Percentiles rank a stretch among this genome's conserved stretches.
phyloP scores from a whole-genome alignment of 257 asterid species.

The Solanum pinnatisectum region DNA sequence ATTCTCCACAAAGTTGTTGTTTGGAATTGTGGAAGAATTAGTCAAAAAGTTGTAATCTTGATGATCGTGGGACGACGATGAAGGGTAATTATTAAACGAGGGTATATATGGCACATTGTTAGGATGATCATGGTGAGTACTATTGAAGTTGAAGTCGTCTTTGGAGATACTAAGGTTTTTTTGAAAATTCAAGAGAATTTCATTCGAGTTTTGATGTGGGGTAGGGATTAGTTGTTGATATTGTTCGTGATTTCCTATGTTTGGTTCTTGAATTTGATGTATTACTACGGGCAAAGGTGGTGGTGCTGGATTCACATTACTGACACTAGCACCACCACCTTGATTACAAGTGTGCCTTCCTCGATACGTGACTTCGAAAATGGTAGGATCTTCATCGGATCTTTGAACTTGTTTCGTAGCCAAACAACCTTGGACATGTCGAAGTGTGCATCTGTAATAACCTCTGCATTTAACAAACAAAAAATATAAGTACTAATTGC shows the following conservation, averaged over 20 bases:
- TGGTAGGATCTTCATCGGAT: conserved; percentile 30
- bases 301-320: neutral
- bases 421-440: conserved; percentile 35
- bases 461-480: conserved; percentile 20
- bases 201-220: conserved; percentile 3
- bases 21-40: neutral
- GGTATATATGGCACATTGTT: conserved; percentile 13
- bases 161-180: conserved; percentile 29
- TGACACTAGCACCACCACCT: neutral
- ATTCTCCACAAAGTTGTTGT: neutral
- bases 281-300: neutral
- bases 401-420: conserved; percentile 42
- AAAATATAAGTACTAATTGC: neutral
- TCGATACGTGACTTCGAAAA: conserved; percentile 27
- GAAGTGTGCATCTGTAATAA: conserved; percentile 35
- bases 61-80: conserved; percentile 10
- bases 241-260: conserved; percentile 7
- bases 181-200: conserved; percentile 23
- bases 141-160: conserved; percentile 6
- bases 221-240: neutral
- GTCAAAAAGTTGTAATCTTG: conserved; percentile 7
- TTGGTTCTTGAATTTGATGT: conserved; percentile 8
- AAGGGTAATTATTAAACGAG: neutral
- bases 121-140: conserved; percentile 1
- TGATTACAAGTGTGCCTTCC: conserved; percentile 36